Percentiles rank a stretch among this genome's conserved stretches.
These are phyloP conservation scores for Trichoderma arundinaceum DNA, from an alignment of 2,329 filamentous ascomycete species.

Conservation along the genomic window DNA sequence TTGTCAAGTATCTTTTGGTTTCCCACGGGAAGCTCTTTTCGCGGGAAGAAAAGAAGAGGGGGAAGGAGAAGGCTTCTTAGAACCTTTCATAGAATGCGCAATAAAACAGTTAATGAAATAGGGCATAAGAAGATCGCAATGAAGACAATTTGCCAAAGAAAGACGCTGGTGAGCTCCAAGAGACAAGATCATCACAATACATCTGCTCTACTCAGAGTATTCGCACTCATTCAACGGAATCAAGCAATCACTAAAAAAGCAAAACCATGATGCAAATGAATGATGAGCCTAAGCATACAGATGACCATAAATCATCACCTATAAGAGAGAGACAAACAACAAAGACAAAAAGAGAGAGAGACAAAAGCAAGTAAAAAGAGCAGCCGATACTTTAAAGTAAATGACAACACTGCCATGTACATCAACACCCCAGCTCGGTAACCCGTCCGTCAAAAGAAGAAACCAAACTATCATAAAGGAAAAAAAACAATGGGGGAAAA, in stretches of 20 bases:
- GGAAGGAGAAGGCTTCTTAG: neutral
- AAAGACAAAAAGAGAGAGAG: neutral
- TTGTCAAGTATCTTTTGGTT: constrained; percentile 53
- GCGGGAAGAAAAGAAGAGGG: constrained; percentile 42
- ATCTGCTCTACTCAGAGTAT: neutral
- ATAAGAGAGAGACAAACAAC: neutral
- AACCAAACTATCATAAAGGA: neutral
- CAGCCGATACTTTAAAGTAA: constrained; percentile 16
- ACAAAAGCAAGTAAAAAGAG: neutral
- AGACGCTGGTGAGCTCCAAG: too few species aligned
- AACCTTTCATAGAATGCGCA: neutral
- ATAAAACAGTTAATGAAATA: neutral
- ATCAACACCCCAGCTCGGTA: constrained; percentile 14
- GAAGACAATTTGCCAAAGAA: too few species aligned
- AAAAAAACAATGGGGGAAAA: neutral
- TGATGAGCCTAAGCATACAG: constrained; percentile 16
- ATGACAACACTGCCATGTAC: constrained; percentile 19
- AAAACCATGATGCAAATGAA: constrained; percentile 7
- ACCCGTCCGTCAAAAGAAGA: neutral
- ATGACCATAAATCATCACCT: constrained; percentile 7
- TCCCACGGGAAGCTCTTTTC: constrained; percentile 52
- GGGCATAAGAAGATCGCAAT: too few species aligned
- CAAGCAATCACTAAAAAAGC: neutral
- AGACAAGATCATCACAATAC: neutral
- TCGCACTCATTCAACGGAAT: neutral